phyloP scores from a whole-genome alignment of 2,329 filamentous ascomycete genomes.

The Aspergillus brasiliensis region DNA sequence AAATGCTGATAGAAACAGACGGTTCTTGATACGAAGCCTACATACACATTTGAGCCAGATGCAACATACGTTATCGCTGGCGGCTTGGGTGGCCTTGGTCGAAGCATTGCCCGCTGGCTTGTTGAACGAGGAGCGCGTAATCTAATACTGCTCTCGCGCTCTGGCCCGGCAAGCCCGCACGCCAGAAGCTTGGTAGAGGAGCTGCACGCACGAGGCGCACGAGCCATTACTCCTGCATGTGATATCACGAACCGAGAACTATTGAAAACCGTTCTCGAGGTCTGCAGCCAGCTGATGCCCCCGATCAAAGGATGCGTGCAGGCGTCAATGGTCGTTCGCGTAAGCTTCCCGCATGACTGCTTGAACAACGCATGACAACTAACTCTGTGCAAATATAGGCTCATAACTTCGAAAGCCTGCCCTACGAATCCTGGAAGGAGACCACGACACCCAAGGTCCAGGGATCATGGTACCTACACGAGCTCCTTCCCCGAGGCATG shows the following conservation, averaged over 20 bases:
- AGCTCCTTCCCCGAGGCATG: slow-evolving; percentile 29
- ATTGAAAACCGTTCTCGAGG: not conserved
- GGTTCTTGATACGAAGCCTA: not conserved
- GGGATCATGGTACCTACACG: slow-evolving; percentile 37
- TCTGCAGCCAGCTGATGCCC: slow-evolving; percentile 1
- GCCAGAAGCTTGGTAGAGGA: slow-evolving; percentile 2
- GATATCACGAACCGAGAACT: slow-evolving; percentile 2
- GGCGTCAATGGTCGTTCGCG: slow-evolving; percentile 9
- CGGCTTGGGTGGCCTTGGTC: slow-evolving; percentile 37
- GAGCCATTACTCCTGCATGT: slow-evolving; percentile 3
- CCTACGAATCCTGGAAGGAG: not conserved
- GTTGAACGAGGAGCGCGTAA: slow-evolving; percentile 36
- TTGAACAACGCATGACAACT: not conserved
- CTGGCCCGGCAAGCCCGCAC: not conserved
- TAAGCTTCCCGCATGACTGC: not conserved
- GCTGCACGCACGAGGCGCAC: not conserved
- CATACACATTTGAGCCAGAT: slow-evolving; percentile 7
- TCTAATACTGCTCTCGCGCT: slow-evolving; percentile 31
- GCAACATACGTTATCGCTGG: slow-evolving; percentile 37
- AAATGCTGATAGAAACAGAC: slow-evolving; percentile 4
- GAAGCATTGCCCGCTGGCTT: slow-evolving; percentile 35
- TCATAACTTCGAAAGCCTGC: slow-evolving; percentile 36
- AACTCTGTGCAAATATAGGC: not conserved
- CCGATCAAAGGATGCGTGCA: slow-evolving; percentile 17
- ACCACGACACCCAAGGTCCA: slow-evolving; percentile 4